phyloP scores from a whole-genome alignment of 495 filamentous ascomycete genomes.

The Neurospora hispaniola region DNA sequence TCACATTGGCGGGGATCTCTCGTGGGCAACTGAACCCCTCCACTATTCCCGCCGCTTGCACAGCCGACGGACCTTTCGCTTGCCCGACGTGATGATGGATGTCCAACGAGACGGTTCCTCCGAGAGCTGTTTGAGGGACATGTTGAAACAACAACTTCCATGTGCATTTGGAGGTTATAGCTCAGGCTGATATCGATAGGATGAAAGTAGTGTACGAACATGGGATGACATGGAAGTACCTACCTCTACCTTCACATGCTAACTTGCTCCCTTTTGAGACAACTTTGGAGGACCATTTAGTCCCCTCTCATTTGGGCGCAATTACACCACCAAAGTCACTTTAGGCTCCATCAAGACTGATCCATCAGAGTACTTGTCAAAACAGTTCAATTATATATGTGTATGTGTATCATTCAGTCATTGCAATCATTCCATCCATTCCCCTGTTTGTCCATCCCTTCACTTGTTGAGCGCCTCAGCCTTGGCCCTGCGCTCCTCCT shows the following conservation, averaged over 20 bases:
- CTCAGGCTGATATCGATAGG: too few relatives aligned
- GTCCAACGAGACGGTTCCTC: background rate
- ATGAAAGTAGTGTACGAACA: background rate
- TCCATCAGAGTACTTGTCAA: background rate
- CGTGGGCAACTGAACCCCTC: background rate
- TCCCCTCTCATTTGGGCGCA: background rate
- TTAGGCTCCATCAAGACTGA: background rate
- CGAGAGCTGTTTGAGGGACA: background rate
- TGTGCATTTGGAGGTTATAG: too few relatives aligned
- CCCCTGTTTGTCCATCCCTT: background rate
- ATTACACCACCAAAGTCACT: background rate
- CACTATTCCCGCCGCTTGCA: background rate
- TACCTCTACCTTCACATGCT: background rate
- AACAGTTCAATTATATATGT: background rate
- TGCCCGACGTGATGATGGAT: background rate
- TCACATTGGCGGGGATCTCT: background rate
- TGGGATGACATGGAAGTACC: background rate
- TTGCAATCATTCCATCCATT: background rate
- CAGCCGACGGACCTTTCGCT: background rate
- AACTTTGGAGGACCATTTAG: background rate
- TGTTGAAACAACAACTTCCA: too few relatives aligned
- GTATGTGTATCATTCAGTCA: background rate
- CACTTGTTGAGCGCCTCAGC: conserved; percentile 56
- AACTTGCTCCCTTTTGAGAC: background rate
- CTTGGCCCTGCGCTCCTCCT: conserved; percentile 56